Conservation (phyloP, 257 asterid genomes). For the Ocimum tenuiflorum region DNA sequence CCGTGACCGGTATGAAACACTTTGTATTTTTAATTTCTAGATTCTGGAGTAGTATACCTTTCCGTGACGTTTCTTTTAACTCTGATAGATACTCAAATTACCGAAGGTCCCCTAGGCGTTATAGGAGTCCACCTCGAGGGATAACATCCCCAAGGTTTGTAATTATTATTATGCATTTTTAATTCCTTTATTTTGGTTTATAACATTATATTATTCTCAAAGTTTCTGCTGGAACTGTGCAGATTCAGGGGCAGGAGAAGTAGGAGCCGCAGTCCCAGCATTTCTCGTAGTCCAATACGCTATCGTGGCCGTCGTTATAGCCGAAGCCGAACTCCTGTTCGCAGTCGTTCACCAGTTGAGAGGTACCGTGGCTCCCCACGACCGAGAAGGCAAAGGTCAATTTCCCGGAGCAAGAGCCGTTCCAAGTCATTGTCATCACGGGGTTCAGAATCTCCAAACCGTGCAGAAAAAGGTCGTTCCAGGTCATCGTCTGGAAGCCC, state of each 20-base stretch:
- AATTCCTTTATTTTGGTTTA: neutral
- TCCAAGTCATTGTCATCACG: constrained; percentile 47
- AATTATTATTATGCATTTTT: neutral
- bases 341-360: constrained; percentile 61
- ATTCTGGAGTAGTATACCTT: neutral
- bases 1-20: constrained; percentile 60
- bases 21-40: neutral
- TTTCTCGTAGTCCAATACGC: constrained; percentile 78
- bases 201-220: neutral
- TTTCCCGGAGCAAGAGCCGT: constrained; percentile 56
- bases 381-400: constrained; percentile 40
- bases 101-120: constrained; percentile 93
- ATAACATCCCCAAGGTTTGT: constrained; percentile 90
- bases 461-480: constrained; percentile 34
- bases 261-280: constrained; percentile 61
- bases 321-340: constrained; percentile 56
- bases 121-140: constrained; percentile 89
- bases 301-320: constrained; percentile 65
- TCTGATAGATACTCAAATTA: constrained; percentile 57
- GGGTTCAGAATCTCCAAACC: constrained; percentile 52
- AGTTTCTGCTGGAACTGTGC: constrained; percentile 21
- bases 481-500: constrained; percentile 60
- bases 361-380: constrained; percentile 53
- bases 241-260: constrained; percentile 85
- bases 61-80: neutral